Conservation (phyloP, 225 moss, liverwort and hornwort species). For the Marchantia paleacea region DNA sequence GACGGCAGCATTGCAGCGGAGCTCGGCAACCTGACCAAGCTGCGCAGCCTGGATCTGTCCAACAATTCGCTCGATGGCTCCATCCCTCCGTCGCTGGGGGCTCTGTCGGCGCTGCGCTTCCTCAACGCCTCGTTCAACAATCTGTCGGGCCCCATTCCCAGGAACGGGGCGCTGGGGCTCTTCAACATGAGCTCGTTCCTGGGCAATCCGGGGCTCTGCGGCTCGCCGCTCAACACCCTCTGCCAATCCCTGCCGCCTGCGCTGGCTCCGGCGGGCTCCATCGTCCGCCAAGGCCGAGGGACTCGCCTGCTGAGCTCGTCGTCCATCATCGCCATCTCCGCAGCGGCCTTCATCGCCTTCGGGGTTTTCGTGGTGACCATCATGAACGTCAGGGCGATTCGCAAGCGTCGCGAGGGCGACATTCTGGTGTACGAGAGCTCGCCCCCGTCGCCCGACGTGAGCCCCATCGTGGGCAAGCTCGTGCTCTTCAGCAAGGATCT, state of each 20-base stretch:
- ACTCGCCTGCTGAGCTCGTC: conserved; percentile 58
- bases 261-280: conserved; percentile 26
- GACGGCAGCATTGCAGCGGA: conserved; percentile 33
- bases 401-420: conserved; percentile 47
- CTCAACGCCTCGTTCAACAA: conserved; percentile 46
- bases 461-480: conserved; percentile 82
- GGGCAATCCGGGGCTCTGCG: conserved; percentile 67
- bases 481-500: conserved; percentile 80
- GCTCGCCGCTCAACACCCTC: conserved; percentile 48
- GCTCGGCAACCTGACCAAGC: conserved; percentile 26
- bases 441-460: conserved; percentile 70
- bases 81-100: conserved; percentile 33
- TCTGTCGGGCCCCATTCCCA: conserved; percentile 36
- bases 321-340: conserved; percentile 74
- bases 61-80: conserved; percentile 38
- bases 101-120: conserved; percentile 16
- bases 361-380: conserved; percentile 63
- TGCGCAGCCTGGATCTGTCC: conserved; percentile 39
- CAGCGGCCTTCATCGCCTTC: conserved; percentile 70
- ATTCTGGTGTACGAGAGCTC: conserved; percentile 82
- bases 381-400: conserved; percentile 59
- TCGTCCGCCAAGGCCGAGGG: conserved; percentile 11
- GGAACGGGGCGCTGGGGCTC: conserved; percentile 37
- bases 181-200: conserved; percentile 65
- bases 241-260: conserved; percentile 36